A percentile compares a stretch with the other conserved stretches of the same genome.
Conservation (phyloP, 2,329 filamentous ascomycete genomes). For the Fusarium algeriense region DNA sequence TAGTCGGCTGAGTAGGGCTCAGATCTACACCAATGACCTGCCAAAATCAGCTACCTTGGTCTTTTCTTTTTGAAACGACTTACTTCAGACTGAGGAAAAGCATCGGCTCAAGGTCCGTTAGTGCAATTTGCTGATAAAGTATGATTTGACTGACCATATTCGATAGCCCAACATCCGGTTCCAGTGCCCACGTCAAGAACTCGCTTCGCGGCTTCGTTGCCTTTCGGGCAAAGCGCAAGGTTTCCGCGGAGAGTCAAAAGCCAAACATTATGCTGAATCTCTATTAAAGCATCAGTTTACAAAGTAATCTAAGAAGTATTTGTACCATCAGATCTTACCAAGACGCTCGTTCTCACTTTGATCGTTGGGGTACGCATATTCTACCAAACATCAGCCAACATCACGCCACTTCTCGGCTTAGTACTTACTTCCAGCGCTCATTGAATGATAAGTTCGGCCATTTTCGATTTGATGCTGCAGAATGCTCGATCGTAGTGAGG, state of each 20-base stretch:
- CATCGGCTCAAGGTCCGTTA: neutral
- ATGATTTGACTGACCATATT: slow-evolving; percentile 5
- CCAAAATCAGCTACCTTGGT: neutral
- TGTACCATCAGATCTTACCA: neutral
- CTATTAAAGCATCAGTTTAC: neutral
- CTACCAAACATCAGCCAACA: neutral
- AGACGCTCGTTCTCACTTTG: neutral
- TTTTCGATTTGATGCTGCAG: neutral
- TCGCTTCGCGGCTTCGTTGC: neutral
- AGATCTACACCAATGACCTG: slow-evolving; percentile 25
- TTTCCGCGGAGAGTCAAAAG: neutral
- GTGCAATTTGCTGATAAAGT: too few species aligned
- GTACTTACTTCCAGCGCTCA: neutral
- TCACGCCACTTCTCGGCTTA: neutral
- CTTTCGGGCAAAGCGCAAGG: slow-evolving; percentile 8
- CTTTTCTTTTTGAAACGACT: neutral
- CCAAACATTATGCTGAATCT: neutral
- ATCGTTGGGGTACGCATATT: neutral
- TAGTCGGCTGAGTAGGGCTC: slow-evolving; percentile 11
- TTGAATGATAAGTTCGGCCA: neutral
- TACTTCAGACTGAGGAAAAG: slow-evolving; percentile 3
- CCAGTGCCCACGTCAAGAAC: slow-evolving; percentile 11
- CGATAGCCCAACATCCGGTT: slow-evolving; percentile 27
- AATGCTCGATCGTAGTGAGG: neutral
- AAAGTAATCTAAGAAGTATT: neutral